Base-by-base conservation (phyloP, 73 alveolate genomes). In the Uronychia binucleata region DNA sequence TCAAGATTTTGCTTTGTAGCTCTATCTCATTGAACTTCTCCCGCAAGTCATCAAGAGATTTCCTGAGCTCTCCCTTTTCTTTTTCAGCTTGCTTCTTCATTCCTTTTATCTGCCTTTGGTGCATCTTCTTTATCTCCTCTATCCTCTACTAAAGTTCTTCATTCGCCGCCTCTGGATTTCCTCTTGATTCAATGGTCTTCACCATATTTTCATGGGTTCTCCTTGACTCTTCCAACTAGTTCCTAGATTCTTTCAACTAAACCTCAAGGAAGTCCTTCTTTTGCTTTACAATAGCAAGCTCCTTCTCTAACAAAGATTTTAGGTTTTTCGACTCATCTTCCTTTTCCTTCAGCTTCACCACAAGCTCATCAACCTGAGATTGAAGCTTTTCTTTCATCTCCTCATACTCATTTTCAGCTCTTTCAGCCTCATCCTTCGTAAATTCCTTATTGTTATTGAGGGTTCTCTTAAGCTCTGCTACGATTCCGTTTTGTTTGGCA, bases 211-310 rank as follows among this genome's bases (percentile, higher is more conserved):
- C 96, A 83, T 91, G 92, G 59, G 85, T 67, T 11, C 80, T 35
- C 31, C 86, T 87, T 59, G 88, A 89, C 25, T 91, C 96, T 30
- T 87, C 89, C 74, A 87, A 60, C 79, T 91, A 75, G 30, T 88
- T 34, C 78, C 80, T 91, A 1, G 81, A 58, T 74, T 91, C 85
- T 58, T 87, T 82, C 83, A 80, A 77, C 77, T 91, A 88, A 58
- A 76, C 88, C 58, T 91, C 92, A 74, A 81, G 58, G 86, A 91
- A 87, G 31, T 89, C 88, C 75, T 75, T 58, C 35, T 91, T 88
- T 89, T 91, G 87, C 77, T 91, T 87, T 81, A 82, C 85, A 28
- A 91, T 87, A 26, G 96, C 96, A 67, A 77, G 58, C 27, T 87
- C 94, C 75, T 86, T 91, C 59, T 91, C 94, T 30, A 87, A 75